A percentile compares a stretch with the other conserved stretches of the same genome.
These are phyloP conservation scores for Trichoderma oligosporum DNA, from an alignment of 2,329 filamentous ascomycete species.

Conservation along the genomic window DNA sequence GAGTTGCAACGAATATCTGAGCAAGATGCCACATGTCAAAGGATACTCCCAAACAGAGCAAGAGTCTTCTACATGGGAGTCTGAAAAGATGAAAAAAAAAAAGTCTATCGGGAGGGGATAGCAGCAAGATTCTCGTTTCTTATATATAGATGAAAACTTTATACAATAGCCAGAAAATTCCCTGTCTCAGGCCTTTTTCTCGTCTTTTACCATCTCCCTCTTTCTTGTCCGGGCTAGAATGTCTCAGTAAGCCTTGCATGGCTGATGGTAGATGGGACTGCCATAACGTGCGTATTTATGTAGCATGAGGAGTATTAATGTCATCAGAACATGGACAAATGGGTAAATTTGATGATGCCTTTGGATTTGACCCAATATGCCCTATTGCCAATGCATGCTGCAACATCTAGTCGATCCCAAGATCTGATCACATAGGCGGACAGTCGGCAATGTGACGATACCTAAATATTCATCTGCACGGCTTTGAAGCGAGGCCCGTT, in stretches of 20 bases:
- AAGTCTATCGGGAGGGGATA: background rate
- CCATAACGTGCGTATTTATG: background rate
- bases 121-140: background rate
- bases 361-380: too few species aligned
- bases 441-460: background rate
- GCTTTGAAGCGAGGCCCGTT: background rate
- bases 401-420: background rate
- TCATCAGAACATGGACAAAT: too few species aligned
- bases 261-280: background rate
- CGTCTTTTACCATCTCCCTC: background rate
- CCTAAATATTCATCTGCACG: background rate
- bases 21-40: constrained; percentile 19
- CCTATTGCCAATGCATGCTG: too few species aligned
- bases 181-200: background rate
- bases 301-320: too few species aligned
- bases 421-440: background rate
- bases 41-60: background rate
- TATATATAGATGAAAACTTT: background rate
- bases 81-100: background rate
- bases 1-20: background rate
- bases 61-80: background rate
- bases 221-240: background rate
- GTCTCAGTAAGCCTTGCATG: constrained; percentile 3
- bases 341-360: too few species aligned
- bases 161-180: background rate